Conservation (phyloP, 805 yeast species). For the Starmerella sirachaensis region DNA sequence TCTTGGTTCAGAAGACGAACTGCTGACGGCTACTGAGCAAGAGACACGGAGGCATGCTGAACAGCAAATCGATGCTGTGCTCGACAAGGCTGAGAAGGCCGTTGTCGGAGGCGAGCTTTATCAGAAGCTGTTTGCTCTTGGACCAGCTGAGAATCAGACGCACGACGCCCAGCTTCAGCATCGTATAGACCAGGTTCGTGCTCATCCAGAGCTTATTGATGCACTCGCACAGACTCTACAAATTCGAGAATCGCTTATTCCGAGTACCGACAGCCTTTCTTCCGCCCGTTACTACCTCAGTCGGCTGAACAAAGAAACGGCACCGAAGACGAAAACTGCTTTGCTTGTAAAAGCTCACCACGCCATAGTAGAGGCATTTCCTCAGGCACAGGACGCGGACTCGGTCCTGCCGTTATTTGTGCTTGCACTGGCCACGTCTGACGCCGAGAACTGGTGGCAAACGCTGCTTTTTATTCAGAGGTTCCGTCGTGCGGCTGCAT, state of each 20-base stretch:
- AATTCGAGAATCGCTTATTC: too few species aligned
- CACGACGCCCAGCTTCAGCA: constrained; percentile 22
- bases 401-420: constrained; percentile 31
- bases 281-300: constrained; percentile 12
- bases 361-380: constrained; percentile 27
- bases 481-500: constrained; percentile 28
- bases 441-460: constrained; percentile 28
- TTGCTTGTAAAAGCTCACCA: constrained; percentile 29
- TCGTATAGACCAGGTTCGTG: constrained; percentile 13
- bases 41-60: constrained; percentile 26
- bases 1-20: constrained; percentile 20
- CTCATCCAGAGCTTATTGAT: constrained; percentile 6
- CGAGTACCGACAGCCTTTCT: not conserved
- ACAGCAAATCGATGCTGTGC: constrained; percentile 22
- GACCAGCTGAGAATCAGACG: too few species aligned
- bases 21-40: constrained; percentile 26
- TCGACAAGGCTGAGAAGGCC: constrained; percentile 30
- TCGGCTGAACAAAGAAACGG: constrained; percentile 24
- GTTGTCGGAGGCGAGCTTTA: constrained; percentile 29
- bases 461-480: constrained; percentile 31
- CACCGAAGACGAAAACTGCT: constrained; percentile 29
- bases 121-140: constrained; percentile 27
- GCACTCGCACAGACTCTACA: constrained; percentile 9
- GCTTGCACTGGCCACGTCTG: constrained; percentile 26
- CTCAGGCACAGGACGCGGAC: constrained; percentile 29